A percentile compares a stretch with the other conserved stretches of the same genome.
Conservation (phyloP, 169 alveolate genomes). For the Cyclospora cayetanensis region DNA sequence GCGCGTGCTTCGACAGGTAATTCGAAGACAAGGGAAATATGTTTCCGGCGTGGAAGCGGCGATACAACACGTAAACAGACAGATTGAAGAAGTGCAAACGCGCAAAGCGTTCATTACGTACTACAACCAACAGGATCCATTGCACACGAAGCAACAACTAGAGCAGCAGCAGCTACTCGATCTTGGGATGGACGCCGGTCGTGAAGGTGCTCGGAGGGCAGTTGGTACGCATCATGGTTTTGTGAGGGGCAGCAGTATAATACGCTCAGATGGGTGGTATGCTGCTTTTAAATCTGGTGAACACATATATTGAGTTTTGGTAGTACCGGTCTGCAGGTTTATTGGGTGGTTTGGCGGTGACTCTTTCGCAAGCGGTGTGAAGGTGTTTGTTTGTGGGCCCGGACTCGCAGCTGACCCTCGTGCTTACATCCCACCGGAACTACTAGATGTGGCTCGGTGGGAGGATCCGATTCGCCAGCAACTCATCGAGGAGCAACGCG, state of each 20-base stretch:
- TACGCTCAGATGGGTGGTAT: neutral
- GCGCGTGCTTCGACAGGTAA: conserved; percentile 41
- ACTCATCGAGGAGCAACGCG: conserved; percentile 6
- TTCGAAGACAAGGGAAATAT: conserved; percentile 39
- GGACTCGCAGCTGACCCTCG: conserved; percentile 36
- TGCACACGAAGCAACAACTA: conserved; percentile 49
- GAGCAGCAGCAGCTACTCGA: conserved; percentile 46
- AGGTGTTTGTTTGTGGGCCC: neutral
- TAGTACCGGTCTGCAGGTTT: no score
- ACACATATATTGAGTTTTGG: no score
- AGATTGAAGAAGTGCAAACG: conserved; percentile 60
- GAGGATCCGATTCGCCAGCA: conserved; percentile 24
- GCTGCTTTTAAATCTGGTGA: neutral
- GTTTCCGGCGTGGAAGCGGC: conserved; percentile 53
- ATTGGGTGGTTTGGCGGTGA: no score
- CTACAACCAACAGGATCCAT: conserved; percentile 33
- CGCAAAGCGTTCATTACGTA: conserved; percentile 35
- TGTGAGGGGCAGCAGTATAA: neutral
- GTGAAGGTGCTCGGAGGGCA: conserved; percentile 9
- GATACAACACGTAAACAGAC: conserved; percentile 51
- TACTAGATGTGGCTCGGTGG: neutral
- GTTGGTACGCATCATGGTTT: conserved; percentile 2
- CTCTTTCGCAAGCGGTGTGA: neutral
- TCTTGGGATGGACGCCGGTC: conserved; percentile 56
- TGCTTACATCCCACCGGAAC: conserved; percentile 29